These are phyloP conservation scores for Mycosphaerella sp. DNA, from an alignment of 2,329 filamentous ascomycete species.

Conservation along the genomic window DNA sequence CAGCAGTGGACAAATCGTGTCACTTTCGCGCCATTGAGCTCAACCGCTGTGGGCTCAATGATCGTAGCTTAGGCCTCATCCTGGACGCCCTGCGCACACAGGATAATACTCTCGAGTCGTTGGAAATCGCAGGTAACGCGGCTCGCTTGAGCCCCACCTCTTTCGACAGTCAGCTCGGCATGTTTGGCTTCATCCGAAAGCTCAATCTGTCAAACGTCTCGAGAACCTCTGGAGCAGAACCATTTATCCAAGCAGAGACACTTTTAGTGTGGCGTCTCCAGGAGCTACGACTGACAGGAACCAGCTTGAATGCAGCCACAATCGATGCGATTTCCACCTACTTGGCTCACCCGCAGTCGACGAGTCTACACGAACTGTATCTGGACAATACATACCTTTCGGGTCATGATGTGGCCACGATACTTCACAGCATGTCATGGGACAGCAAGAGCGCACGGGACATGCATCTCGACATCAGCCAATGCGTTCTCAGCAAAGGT, in stretches of 20 bases:
- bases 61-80: constrained; percentile 55
- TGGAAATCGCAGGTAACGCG: constrained; percentile 62
- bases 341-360: constrained; percentile 49
- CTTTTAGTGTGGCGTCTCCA: constrained; percentile 62
- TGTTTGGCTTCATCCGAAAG: constrained; percentile 60
- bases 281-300: constrained; percentile 59
- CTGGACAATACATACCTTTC: constrained; percentile 62
- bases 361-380: constrained; percentile 54
- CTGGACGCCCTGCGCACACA: constrained; percentile 60
- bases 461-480: constrained; percentile 61
- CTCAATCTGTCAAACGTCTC: constrained; percentile 61
- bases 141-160: constrained; percentile 57
- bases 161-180: constrained; percentile 61
- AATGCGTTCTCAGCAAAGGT: constrained; percentile 53
- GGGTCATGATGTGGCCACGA: constrained; percentile 57
- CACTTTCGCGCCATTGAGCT: constrained; percentile 63
- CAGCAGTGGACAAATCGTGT: constrained; percentile 59
- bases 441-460: constrained; percentile 42
- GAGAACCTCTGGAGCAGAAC: constrained; percentile 56
- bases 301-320: constrained; percentile 55
- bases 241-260: constrained; percentile 60
- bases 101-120: constrained; percentile 59
- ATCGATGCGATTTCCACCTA: constrained; percentile 60
- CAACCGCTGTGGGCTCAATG: constrained; percentile 56
- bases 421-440: constrained; percentile 58